These are phyloP conservation scores for Cordia subcordata DNA, from an alignment of 257 asterid genomes.

Conservation along the genomic window DNA sequence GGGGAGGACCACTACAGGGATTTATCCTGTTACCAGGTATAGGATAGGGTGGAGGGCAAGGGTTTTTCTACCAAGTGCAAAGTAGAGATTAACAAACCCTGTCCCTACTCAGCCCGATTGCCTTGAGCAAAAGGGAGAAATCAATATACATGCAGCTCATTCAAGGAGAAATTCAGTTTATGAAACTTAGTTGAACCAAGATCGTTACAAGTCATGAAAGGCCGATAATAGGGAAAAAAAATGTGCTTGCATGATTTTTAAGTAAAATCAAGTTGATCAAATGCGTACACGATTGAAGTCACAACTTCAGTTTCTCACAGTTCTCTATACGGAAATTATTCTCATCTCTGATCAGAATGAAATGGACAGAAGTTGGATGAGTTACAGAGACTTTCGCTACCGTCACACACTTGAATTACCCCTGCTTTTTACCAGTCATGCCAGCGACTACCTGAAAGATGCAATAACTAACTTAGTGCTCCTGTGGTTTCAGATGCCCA, in stretches of 20 bases:
- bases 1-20: too few relatives aligned
- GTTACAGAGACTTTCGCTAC: conserved; percentile 4
- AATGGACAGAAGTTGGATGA: background rate
- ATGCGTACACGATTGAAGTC: background rate
- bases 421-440: conserved; percentile 63
- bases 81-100: too few relatives aligned
- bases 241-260: background rate
- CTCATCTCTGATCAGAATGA: conserved; percentile 7
- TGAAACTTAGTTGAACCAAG: background rate
- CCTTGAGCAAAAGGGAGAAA: too few relatives aligned
- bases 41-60: too few relatives aligned
- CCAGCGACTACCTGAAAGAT: conserved; percentile 70
- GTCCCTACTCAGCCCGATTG: too few relatives aligned
- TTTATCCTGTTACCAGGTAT: too few relatives aligned
- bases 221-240: background rate
- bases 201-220: background rate
- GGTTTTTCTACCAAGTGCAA: too few relatives aligned
- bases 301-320: background rate
- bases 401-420: conserved; percentile 1
- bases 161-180: too few relatives aligned
- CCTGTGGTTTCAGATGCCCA: background rate
- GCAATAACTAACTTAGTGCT: background rate
- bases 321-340: conserved; percentile 19
- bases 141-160: too few relatives aligned
- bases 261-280: background rate